Conservation (phyloP, 164 flowering plant species). For the Liriodendron chinense region DNA sequence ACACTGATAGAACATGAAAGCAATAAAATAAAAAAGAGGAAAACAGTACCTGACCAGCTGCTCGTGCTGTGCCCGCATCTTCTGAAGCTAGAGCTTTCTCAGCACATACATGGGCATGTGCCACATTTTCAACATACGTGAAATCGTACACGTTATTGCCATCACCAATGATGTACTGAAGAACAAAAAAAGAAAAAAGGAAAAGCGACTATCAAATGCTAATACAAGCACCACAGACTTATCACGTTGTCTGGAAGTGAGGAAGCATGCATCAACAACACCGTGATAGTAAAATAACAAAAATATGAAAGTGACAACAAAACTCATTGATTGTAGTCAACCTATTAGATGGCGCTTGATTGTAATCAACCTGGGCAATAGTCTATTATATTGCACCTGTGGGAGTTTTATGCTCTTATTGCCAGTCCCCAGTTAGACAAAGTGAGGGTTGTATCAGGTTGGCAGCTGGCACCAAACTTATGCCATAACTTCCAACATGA, state of each 20-base stretch:
- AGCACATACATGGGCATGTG: conserved; percentile 93
- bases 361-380: neutral
- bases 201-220: neutral
- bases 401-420: no score
- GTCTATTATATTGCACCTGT: no score
- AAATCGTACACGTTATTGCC: conserved; percentile 89
- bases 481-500: no score
- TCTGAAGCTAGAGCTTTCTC: conserved; percentile 84
- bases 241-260: neutral
- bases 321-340: neutral
- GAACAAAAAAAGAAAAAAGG: conserved; percentile 1
- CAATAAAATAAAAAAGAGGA: neutral
- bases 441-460: no score
- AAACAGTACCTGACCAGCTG: conserved; percentile 82
- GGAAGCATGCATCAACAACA: neutral
- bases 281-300: neutral
- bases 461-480: no score
- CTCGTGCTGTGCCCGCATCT: conserved; percentile 58
- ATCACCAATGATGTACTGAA: conserved; percentile 90
- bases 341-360: no score
- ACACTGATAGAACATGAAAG: neutral
- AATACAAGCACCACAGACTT: neutral
- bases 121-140: conserved; percentile 95
- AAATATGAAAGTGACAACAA: neutral
- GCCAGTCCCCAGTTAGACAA: no score